Evolutionary conservation across 306 rosid species (phyloP).

Genomic region (Dalbergia cultrata): DNA sequence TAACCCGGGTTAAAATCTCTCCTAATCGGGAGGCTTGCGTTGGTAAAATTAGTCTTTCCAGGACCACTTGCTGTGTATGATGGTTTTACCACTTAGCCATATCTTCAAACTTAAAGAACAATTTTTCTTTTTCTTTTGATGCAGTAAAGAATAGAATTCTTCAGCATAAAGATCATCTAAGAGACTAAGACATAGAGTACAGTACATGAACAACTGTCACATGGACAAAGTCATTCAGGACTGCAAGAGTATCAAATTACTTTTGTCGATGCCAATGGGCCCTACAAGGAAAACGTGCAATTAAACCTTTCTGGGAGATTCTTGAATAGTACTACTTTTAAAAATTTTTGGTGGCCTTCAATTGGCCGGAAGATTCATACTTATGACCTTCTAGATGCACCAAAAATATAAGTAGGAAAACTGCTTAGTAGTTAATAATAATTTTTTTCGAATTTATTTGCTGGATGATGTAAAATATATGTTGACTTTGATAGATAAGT

Average conservation of each 20-base stretch:
- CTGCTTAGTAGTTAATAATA: no score
- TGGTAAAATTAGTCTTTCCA: not conserved
- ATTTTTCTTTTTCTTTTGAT: not conserved
- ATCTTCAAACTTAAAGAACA: not conserved
- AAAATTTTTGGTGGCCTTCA: not conserved
- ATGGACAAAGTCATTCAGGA: not conserved
- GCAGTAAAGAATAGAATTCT: no score
- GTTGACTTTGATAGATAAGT: no score
- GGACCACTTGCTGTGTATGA: not conserved
- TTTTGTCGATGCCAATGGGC: not conserved
- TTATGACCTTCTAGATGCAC: no score
- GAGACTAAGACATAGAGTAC: not conserved
- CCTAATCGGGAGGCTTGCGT: not conserved
- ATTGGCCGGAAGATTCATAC: not conserved
- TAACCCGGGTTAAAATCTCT: not conserved
- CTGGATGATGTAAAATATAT: no score
- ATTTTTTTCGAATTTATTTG: no score
- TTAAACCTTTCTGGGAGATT: not conserved
- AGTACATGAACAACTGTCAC: constrained; percentile 3
- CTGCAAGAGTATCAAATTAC: not conserved
- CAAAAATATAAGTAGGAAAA: no score
- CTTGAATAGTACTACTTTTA: not conserved
- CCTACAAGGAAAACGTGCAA: not conserved
- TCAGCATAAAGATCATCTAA: no score
- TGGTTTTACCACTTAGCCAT: not conserved